Conservation (phyloP, 495 filamentous ascomycete species). For the Thermochaetoides thermophila region DNA sequence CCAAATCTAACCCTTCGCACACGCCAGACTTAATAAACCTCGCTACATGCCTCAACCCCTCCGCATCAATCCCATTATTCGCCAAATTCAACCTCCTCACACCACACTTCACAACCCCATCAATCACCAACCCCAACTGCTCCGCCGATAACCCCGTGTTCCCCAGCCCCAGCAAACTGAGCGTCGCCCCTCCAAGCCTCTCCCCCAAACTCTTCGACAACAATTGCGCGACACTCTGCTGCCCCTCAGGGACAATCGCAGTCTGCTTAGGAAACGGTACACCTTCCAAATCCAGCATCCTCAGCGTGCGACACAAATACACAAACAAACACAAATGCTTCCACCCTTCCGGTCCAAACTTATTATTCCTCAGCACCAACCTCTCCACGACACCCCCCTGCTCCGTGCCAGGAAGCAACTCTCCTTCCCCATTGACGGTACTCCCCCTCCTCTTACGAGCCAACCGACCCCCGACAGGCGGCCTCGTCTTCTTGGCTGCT, state of each 20-base stretch:
- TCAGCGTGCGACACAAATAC: constrained; percentile 74
- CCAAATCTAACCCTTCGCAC: constrained; percentile 86
- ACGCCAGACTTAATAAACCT: constrained; percentile 55
- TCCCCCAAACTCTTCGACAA: constrained; percentile 62
- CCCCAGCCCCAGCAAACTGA: constrained; percentile 74
- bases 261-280: constrained; percentile 55
- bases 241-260: no score
- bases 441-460: constrained; percentile 26
- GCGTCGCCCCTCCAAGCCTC: constrained; percentile 54
- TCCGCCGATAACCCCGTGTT: constrained; percentile 58
- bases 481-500: constrained; percentile 53
- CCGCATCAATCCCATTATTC: constrained; percentile 57
- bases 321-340: constrained; percentile 80
- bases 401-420: constrained; percentile 16
- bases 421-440: constrained; percentile 17
- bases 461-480: no score
- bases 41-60: constrained; percentile 60
- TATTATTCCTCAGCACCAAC: constrained; percentile 81
- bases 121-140: constrained; percentile 57
- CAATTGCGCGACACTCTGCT: constrained; percentile 25
- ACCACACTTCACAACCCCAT: constrained; percentile 59
- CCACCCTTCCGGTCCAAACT: constrained; percentile 79
- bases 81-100: constrained; percentile 67
- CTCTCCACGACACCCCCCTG: constrained; percentile 68
- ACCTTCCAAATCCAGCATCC: constrained; percentile 72